phyloP scores from a whole-genome alignment of 768 basidiomycete genomes.

The Panellus pusillus region DNA sequence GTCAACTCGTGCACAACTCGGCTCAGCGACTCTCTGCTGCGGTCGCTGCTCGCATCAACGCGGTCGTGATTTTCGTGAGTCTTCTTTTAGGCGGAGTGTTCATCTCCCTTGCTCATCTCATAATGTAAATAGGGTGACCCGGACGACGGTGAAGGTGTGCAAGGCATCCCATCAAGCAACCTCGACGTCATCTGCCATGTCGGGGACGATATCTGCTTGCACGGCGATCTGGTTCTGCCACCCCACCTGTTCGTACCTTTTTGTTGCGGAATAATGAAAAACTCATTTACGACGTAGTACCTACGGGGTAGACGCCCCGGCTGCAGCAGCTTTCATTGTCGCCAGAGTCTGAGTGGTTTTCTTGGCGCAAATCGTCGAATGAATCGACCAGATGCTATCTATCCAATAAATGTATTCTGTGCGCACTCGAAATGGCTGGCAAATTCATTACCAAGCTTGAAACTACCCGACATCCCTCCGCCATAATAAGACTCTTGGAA shows the following conservation, averaged over 20 bases:
- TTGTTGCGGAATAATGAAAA: background rate
- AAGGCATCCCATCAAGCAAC: constrained; percentile 27
- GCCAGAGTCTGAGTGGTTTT: too few species aligned
- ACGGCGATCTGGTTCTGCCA: constrained; percentile 24
- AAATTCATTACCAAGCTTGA: too few species aligned
- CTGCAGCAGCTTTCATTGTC: constrained; percentile 9
- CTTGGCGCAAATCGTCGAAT: too few species aligned
- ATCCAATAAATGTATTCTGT: too few species aligned
- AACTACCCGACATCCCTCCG: too few species aligned
- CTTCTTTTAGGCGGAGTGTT: too few species aligned
- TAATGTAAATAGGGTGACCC: constrained; percentile 29
- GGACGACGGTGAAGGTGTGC: constrained; percentile 30
- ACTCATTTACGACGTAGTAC: background rate
- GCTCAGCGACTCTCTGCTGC: constrained; percentile 33
- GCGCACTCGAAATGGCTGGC: too few species aligned
- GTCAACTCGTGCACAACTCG: constrained; percentile 39
- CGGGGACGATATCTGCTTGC: constrained; percentile 34
- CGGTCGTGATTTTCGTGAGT: constrained; percentile 31
- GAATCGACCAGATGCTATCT: too few species aligned
- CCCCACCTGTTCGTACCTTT: constrained; percentile 23
- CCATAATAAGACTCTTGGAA: too few species aligned
- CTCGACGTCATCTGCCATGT: constrained; percentile 30
- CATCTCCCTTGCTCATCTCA: too few species aligned
- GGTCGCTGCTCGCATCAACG: constrained; percentile 28
- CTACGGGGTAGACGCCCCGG: constrained; percentile 1